Base-by-base conservation (phyloP, 2,329 filamentous ascomycete species). In the Talaromyces sp. region DNA sequence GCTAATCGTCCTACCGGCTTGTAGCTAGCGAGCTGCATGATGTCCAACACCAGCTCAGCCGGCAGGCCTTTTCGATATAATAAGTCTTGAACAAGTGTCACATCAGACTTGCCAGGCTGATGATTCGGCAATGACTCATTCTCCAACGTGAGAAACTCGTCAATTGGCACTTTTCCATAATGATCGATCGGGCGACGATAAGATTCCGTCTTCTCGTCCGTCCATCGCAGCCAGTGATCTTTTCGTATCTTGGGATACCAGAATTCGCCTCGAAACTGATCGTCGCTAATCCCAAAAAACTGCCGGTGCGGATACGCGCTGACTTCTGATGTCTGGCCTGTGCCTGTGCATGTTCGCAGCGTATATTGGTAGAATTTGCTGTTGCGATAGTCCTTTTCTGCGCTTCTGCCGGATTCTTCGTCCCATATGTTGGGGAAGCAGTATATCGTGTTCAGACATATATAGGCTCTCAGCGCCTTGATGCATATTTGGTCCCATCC, bases 311-410 rank as follows among this genome's bases (percentile, higher is more conserved):
- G 58, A 30, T 59, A 59, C 15, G 28, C 19, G 10, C 49, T 10
- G 11, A 55, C 36, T 54, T 54, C 36, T 3, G 58, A 59, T 36
- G 51, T 55, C 19, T 13, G 10, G n/a, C 5, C 8, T 5, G 36
- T 54, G 8, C 28, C 53, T n/a, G 51, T 59, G 25, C 58, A 59
- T 6, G 7, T n/a, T 33, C 58, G n/a, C 22, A 59, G 58, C 49
- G 51, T 55, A 4, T 3, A 13, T 44, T 59, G 58, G 33, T 59
- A 59, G 22, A 59, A 15, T 19, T 59, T 59, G n/a, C 49, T 59
- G 1, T 32, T 42, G 22, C 51, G 42, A 9, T 55, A 59, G 28
- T 59, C 58, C 47, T 3, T 44, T 39, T 19, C 25, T 6, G 4
- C 32, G 33, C 8, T 47, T n/a, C 9, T 2, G 39, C 32, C 25